Percentiles rank a stretch among this genome's conserved stretches.
These are phyloP conservation scores for Apocynum venetum DNA, from an alignment of 257 asterid genomes.

Conservation along the genomic window DNA sequence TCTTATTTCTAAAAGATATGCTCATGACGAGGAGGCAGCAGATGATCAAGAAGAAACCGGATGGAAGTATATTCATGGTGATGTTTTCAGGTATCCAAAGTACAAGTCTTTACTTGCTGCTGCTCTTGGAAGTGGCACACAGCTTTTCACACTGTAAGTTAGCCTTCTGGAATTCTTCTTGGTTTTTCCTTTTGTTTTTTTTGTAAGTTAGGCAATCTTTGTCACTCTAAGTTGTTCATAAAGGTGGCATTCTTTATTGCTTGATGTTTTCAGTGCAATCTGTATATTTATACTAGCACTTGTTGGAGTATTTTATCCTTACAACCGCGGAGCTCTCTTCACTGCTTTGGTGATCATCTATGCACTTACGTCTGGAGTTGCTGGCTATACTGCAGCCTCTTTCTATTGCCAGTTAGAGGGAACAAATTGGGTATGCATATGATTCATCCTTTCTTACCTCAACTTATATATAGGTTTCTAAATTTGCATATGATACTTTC, in stretches of 20 bases:
- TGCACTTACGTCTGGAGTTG: constrained; percentile 39
- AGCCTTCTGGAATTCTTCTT: not conserved
- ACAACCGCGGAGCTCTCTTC: constrained; percentile 43
- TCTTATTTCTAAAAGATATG: constrained; percentile 26
- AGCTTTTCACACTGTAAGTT: constrained; percentile 38
- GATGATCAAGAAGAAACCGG: constrained; percentile 43
- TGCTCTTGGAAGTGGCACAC: constrained; percentile 36
- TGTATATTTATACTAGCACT: constrained; percentile 38
- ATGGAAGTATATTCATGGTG: constrained; percentile 44
- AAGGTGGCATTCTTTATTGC: not conserved
- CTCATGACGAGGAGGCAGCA: constrained; percentile 39
- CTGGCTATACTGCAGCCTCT: constrained; percentile 38
- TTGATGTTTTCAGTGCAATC: constrained; percentile 24
- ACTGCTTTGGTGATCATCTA: constrained; percentile 41
- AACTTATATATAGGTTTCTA: not conserved
- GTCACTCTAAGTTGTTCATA: not conserved
- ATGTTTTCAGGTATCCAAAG: constrained; percentile 39
- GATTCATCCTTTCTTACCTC: not conserved
- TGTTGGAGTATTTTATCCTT: constrained; percentile 45
- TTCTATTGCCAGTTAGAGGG: constrained; percentile 43
- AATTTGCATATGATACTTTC: not conserved
- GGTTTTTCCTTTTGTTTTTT: not conserved
- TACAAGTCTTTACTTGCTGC: constrained; percentile 36
- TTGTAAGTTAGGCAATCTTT: not conserved
- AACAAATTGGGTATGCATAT: constrained; percentile 34